phyloP scores from a whole-genome alignment of 1,284 basidiomycete genomes.

The Ceratobasidium sp. region DNA sequence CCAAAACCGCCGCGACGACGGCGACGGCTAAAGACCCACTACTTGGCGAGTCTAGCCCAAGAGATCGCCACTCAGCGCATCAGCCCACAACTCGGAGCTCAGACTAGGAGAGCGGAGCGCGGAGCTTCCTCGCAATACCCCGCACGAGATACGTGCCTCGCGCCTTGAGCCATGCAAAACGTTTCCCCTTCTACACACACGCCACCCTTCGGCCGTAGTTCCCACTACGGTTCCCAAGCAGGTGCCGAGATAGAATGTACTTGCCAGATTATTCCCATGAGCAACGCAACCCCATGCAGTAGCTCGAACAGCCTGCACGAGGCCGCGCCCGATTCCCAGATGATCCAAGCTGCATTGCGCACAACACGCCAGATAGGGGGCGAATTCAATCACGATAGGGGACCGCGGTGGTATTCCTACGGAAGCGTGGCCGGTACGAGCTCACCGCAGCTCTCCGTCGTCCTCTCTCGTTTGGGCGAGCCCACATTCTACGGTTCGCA shows the following conservation, averaged over 20 bases:
- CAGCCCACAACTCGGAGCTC: conserved; percentile 12
- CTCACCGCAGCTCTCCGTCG: conserved; percentile 30
- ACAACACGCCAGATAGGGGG: conserved; percentile 28
- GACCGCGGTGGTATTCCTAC: conserved; percentile 13
- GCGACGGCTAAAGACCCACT: conserved; percentile 3
- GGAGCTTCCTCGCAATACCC: conserved; percentile 3
- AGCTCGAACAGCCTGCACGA: conserved; percentile 30
- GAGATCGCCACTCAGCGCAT: conserved; percentile 12
- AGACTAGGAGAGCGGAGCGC: conserved; percentile 8
- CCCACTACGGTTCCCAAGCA: not conserved
- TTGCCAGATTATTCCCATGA: not conserved
- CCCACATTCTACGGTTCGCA: conserved; percentile 5
- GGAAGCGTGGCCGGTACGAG: conserved; percentile 35
- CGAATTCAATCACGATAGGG: conserved; percentile 42
- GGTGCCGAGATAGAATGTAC: conserved; percentile 36
- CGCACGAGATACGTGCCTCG: conserved; percentile 21
- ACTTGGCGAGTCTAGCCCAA: not conserved
- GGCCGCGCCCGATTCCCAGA: conserved; percentile 23
- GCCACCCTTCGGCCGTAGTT: not conserved
- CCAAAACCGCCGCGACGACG: not conserved
- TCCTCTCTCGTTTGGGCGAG: conserved; percentile 4
- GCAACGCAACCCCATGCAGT: not conserved
- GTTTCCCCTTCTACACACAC: not conserved
- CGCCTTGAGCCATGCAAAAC: not conserved
- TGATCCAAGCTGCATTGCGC: not conserved